These are phyloP conservation scores for Colletotrichum acutatum DNA, from an alignment of 2,329 filamentous ascomycete genomes.

Conservation along the genomic window DNA sequence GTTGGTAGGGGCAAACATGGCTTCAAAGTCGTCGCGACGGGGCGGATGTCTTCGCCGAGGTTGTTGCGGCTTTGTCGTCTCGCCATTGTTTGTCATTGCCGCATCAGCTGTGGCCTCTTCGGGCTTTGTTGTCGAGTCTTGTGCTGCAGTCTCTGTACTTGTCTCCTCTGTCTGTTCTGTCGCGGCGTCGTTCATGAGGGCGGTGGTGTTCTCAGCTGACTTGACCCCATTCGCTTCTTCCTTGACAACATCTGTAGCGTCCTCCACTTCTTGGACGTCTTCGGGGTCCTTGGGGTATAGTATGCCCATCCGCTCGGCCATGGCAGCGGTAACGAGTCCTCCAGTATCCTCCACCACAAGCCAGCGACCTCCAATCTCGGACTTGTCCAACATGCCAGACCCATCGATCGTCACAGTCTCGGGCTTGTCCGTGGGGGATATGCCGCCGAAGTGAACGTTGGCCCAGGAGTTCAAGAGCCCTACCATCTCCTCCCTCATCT, in stretches of 20 bases:
- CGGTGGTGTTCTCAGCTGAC: not conserved
- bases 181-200: not conserved
- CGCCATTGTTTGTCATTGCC: slow-evolving; percentile 1
- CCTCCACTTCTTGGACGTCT: slow-evolving; percentile 42
- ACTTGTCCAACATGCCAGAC: slow-evolving; percentile 79
- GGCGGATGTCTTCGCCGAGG: slow-evolving; percentile 12
- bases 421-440: slow-evolving; percentile 42
- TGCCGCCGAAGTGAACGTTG: slow-evolving; percentile 81
- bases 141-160: not conserved
- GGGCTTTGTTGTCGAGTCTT: not conserved
- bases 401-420: slow-evolving; percentile 44
- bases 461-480: slow-evolving; percentile 88
- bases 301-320: slow-evolving; percentile 91
- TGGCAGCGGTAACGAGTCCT: slow-evolving; percentile 81
- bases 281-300: slow-evolving; percentile 62
- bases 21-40: slow-evolving; percentile 62
- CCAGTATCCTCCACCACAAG: slow-evolving; percentile 89
- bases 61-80: slow-evolving; percentile 5
- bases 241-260: slow-evolving; percentile 32
- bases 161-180: not conserved
- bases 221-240: slow-evolving; percentile 23
- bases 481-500: slow-evolving; percentile 44
- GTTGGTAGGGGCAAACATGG: slow-evolving; percentile 76
- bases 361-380: slow-evolving; percentile 65
- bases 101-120: slow-evolving; percentile 10